Evolutionary conservation across 352 stramenopile species (phyloP).

Genomic region (Halophytophthora batemanensis): DNA sequence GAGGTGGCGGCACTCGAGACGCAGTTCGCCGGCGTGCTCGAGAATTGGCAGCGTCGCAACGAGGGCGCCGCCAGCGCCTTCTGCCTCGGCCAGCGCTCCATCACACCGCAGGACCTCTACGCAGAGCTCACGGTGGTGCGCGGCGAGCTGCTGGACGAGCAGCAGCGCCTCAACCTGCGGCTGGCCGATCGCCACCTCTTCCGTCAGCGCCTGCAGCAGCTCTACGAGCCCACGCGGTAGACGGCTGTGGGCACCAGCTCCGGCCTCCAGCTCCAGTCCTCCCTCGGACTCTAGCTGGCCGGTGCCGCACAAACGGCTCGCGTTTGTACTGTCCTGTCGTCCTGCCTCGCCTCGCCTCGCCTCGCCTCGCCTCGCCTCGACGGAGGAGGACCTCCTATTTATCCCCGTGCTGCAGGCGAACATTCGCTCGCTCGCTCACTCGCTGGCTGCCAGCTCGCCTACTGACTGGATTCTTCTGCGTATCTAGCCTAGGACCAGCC

Average conservation of each 20-base stretch:
- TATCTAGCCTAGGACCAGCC: no score
- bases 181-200: constrained; percentile 41
- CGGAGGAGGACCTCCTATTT: no score
- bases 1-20: constrained; percentile 34
- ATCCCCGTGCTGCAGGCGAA: no score
- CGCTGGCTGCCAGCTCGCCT: no score
- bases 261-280: no score
- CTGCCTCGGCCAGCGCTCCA: constrained; percentile 24
- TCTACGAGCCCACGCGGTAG: constrained; percentile 40
- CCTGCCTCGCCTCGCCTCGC: constrained; percentile 6
- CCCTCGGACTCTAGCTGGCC: no score
- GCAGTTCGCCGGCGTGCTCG: constrained; percentile 32
- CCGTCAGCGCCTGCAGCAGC: constrained; percentile 38
- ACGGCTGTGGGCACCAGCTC: not conserved
- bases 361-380: no score
- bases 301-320: constrained; percentile 6
- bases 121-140: constrained; percentile 39
- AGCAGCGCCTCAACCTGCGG: constrained; percentile 37
- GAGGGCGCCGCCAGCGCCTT: constrained; percentile 26
- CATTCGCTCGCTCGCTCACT: no score
- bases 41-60: constrained; percentile 30
- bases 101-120: constrained; percentile 35
- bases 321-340: constrained; percentile 19
- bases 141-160: constrained; percentile 37
- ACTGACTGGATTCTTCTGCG: no score